A percentile compares a stretch with the other conserved stretches of the same genome.
phyloP scores from a whole-genome alignment of 1,284 basidiomycete genomes.

The Ganoderma resinaceum region DNA sequence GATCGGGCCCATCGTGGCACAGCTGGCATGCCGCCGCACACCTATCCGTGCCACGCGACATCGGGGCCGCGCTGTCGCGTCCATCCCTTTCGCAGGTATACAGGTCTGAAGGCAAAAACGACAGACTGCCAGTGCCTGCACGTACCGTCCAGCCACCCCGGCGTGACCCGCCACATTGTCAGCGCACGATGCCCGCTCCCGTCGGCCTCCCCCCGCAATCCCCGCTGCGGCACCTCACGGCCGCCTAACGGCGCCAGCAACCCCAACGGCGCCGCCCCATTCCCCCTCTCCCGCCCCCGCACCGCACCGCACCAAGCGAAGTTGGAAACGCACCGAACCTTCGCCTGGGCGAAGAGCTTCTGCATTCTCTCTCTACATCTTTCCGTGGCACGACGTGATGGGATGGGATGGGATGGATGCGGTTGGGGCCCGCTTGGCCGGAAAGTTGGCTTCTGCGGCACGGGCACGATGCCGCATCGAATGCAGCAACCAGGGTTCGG shows the following conservation, averaged over 20 bases:
- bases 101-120: too few species aligned
- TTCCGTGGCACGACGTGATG: neutral
- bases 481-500: neutral
- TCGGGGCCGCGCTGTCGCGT: too few species aligned
- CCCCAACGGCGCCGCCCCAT: neutral
- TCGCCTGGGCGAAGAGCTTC: neutral
- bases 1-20: too few species aligned
- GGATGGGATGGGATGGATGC: neutral
- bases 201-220: neutral
- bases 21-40: neutral
- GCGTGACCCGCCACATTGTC: neutral
- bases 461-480: neutral
- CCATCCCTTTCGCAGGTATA: too few species aligned
- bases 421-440: neutral
- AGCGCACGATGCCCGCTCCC: slow-evolving; percentile 1
- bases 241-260: too few species aligned
- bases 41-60: neutral
- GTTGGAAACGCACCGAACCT: neutral
- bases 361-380: neutral
- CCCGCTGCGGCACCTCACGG: neutral
- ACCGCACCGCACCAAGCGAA: neutral
- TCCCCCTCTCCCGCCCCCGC: neutral
- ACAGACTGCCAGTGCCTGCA: too few species aligned
- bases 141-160: neutral
- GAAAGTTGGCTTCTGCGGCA: slow-evolving; percentile 3